Conservation (phyloP, 2,329 filamentous ascomycete genomes). For the Pezicula radicicola region DNA sequence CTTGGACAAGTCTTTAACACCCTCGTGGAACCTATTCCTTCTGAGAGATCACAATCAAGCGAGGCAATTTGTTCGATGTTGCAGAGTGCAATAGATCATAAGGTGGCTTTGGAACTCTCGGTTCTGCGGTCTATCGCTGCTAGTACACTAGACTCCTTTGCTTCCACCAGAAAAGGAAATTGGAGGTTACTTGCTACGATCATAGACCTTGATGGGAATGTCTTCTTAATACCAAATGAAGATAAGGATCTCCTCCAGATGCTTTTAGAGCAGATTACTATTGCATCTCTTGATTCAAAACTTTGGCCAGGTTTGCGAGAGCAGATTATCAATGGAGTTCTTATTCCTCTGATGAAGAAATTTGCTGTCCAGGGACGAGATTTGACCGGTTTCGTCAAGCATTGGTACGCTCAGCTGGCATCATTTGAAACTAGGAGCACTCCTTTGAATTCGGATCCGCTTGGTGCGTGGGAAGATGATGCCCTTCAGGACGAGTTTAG, state of each 20-base stretch:
- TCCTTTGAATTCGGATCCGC: constrained; percentile 2
- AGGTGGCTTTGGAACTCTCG: constrained; percentile 30
- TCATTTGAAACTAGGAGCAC: constrained; percentile 23
- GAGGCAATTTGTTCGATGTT: constrained; percentile 28
- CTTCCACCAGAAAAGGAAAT: constrained; percentile 22
- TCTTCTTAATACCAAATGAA: constrained; percentile 37
- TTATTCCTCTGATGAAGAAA: constrained; percentile 37
- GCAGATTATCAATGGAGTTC: constrained; percentile 29
- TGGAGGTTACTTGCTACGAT: constrained; percentile 39
- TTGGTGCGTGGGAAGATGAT: constrained; percentile 29
- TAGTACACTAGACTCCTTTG: constrained; percentile 22
- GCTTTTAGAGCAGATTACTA: constrained; percentile 30
- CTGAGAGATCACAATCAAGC: constrained; percentile 11
- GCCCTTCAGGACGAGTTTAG: constrained; percentile 20
- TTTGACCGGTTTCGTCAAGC: constrained; percentile 34
- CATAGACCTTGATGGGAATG: constrained; percentile 41
- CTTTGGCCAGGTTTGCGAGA: constrained; percentile 17
- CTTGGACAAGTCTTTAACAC: constrained; percentile 43
- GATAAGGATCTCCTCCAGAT: constrained; percentile 23
- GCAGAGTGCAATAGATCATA: constrained; percentile 30
- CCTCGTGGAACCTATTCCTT: constrained; percentile 20
- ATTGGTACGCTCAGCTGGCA: constrained; percentile 32
- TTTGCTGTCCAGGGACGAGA: constrained; percentile 36
- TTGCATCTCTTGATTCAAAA: constrained; percentile 12
- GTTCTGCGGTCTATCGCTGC: constrained; percentile 27